Evolutionary conservation across 345 rosid genomes (phyloP).

Genomic region (Populus ilicifolia): DNA sequence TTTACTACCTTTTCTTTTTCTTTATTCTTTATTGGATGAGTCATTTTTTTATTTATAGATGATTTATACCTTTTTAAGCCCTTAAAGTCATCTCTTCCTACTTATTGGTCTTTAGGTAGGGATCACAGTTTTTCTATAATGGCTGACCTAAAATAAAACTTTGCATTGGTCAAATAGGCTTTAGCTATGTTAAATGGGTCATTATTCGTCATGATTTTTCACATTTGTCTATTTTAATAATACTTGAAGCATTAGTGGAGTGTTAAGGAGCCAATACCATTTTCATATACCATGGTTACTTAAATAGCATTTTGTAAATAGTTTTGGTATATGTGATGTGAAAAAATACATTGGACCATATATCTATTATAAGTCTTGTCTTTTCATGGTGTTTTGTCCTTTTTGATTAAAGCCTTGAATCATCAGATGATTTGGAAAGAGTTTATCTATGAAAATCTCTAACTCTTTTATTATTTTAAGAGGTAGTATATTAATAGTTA

Average conservation of each 20-base stretch:
- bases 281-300: too few relatives aligned
- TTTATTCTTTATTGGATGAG: neutral
- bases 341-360: neutral
- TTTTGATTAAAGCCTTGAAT: neutral
- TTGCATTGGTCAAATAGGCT: neutral
- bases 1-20: neutral
- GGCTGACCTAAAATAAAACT: neutral
- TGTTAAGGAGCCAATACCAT: neutral
- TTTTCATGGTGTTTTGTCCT: neutral
- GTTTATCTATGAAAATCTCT: neutral
- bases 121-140: neutral
- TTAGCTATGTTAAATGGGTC: neutral
- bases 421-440: neutral
- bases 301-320: neutral
- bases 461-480: neutral
- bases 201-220: neutral
- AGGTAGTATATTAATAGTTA: neutral
- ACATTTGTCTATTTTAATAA: neutral
- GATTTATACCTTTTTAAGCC: too few relatives aligned
- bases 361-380: neutral
- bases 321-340: neutral
- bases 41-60: too few relatives aligned
- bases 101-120: too few relatives aligned
- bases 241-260: constrained; percentile 2
- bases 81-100: too few relatives aligned